phyloP scores from a whole-genome alignment of 2,329 filamentous ascomycete genomes.

The Colletotrichum chlorophyti region DNA sequence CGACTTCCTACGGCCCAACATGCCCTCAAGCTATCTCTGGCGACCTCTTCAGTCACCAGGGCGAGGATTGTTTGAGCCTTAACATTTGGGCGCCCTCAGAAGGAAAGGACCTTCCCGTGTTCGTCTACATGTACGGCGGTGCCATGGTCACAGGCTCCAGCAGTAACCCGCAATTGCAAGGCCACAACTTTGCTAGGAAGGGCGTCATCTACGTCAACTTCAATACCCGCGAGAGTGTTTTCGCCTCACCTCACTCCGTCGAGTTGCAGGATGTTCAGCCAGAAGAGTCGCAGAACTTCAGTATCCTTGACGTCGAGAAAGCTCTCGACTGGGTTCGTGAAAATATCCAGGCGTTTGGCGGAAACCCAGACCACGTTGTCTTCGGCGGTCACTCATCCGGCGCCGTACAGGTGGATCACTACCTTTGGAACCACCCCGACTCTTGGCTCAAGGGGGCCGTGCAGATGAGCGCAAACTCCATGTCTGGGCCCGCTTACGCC shows the following conservation, averaged over 20 bases:
- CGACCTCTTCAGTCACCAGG: constrained; percentile 32
- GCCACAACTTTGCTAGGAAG: constrained; percentile 43
- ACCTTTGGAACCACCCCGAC: constrained; percentile 48
- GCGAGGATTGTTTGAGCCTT: constrained; percentile 51
- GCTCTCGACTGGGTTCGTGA: constrained; percentile 47
- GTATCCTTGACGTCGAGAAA: constrained; percentile 44
- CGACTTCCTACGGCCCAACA: constrained; percentile 35
- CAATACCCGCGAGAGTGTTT: constrained; percentile 49
- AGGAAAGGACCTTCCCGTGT: constrained; percentile 38
- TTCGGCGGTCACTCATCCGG: constrained; percentile 49
- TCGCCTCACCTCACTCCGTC: constrained; percentile 49
- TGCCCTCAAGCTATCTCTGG: constrained; percentile 36
- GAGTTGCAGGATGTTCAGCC: constrained; percentile 40
- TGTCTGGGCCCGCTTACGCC: constrained; percentile 47
- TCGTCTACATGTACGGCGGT: constrained; percentile 53
- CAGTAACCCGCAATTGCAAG: constrained; percentile 47
- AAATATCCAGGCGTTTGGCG: constrained; percentile 50
- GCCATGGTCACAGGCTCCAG: constrained; percentile 48
- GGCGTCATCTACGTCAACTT: constrained; percentile 46
- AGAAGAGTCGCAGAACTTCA: constrained; percentile 36
- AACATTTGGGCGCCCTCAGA: constrained; percentile 43
- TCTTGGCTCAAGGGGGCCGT: constrained; percentile 45
- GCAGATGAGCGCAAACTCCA: constrained; percentile 50
- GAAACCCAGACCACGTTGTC: constrained; percentile 52
- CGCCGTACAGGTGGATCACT: constrained; percentile 46